These are phyloP conservation scores for Sugiyamaella lignohabitans DNA, from an alignment of 805 yeast species.

Conservation along the genomic window DNA sequence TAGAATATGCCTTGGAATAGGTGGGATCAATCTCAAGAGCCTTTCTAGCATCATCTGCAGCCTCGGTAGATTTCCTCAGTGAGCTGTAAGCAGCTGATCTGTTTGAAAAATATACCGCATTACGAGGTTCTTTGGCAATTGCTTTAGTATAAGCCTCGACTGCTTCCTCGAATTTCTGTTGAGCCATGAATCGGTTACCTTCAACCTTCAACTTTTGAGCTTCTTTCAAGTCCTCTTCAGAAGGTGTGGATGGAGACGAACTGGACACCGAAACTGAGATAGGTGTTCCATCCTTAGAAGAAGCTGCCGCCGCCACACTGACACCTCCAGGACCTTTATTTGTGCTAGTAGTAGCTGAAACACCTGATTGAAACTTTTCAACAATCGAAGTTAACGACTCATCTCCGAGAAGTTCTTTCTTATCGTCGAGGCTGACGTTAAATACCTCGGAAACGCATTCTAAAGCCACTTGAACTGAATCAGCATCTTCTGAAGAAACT, in stretches of 20 bases:
- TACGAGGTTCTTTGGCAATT: slow-evolving; percentile 56
- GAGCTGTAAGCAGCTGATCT: slow-evolving; percentile 97
- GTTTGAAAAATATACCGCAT: slow-evolving; percentile 83
- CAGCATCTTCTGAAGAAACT: slow-evolving; percentile 71
- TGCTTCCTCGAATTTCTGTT: slow-evolving; percentile 63
- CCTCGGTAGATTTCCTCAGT: slow-evolving; percentile 61
- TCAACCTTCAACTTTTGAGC: slow-evolving; percentile 83
- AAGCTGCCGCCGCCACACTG: slow-evolving; percentile 1
- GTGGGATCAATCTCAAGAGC: slow-evolving; percentile 74
- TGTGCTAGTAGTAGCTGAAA: slow-evolving; percentile 8
- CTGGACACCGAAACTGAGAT: slow-evolving; percentile 8
- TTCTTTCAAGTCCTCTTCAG: slow-evolving; percentile 48
- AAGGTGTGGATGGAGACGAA: slow-evolving; percentile 9
- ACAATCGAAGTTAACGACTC: slow-evolving; percentile 44
- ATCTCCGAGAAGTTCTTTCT: slow-evolving; percentile 25
- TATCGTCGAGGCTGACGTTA: slow-evolving; percentile 47
- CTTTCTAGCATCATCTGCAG: slow-evolving; percentile 73
- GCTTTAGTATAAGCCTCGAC: slow-evolving; percentile 76
- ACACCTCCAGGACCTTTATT: slow-evolving; percentile 22
- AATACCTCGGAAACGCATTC: slow-evolving; percentile 89
- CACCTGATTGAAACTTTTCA: slow-evolving; percentile 36
- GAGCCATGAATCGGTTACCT: slow-evolving; percentile 88
- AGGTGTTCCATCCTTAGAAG: slow-evolving; percentile 6
- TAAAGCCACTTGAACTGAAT: slow-evolving; percentile 87
- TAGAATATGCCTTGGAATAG: slow-evolving; percentile 89